Conservation (phyloP, 2,329 filamentous ascomycete genomes). For the Chaetomium sp. region DNA sequence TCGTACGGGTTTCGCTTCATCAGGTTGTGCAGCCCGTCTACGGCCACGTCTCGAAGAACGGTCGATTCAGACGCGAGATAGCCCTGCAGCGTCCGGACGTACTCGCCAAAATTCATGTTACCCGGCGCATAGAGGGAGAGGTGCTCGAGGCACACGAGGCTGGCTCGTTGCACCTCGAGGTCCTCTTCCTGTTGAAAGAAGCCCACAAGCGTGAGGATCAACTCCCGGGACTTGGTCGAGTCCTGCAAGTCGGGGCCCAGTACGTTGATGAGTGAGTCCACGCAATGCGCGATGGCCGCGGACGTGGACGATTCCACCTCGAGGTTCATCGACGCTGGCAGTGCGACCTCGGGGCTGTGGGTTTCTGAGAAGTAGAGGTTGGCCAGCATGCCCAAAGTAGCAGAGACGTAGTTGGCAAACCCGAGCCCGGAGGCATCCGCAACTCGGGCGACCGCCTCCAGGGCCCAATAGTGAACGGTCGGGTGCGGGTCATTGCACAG, state of each 20-base stretch:
- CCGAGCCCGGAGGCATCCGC: conserved; percentile 88
- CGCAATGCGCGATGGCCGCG: conserved; percentile 75
- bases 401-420: conserved; percentile 84
- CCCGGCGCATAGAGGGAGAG: conserved; percentile 85
- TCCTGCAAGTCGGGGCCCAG: conserved; percentile 93
- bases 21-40: conserved; percentile 85
- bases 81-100: conserved; percentile 74
- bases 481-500: conserved; percentile 93
- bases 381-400: conserved; percentile 86
- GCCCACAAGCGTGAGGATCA: conserved; percentile 79
- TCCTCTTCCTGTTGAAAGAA: conserved; percentile 76
- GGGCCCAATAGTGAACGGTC: conserved; percentile 90
- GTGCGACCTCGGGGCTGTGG: conserved; percentile 77
- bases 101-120: conserved; percentile 75
- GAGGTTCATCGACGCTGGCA: conserved; percentile 79
- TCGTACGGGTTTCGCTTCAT: conserved; percentile 89
- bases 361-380: conserved; percentile 89
- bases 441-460: conserved; percentile 79
- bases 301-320: conserved; percentile 79
- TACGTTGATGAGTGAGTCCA: conserved; percentile 95
- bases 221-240: conserved; percentile 79
- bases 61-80: conserved; percentile 65
- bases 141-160: conserved; percentile 80
- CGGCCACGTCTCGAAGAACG: conserved; percentile 69
- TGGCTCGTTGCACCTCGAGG: conserved; percentile 64